Base-by-base conservation (phyloP, 2,329 filamentous ascomycete species). In the Ophiostoma sp. region DNA sequence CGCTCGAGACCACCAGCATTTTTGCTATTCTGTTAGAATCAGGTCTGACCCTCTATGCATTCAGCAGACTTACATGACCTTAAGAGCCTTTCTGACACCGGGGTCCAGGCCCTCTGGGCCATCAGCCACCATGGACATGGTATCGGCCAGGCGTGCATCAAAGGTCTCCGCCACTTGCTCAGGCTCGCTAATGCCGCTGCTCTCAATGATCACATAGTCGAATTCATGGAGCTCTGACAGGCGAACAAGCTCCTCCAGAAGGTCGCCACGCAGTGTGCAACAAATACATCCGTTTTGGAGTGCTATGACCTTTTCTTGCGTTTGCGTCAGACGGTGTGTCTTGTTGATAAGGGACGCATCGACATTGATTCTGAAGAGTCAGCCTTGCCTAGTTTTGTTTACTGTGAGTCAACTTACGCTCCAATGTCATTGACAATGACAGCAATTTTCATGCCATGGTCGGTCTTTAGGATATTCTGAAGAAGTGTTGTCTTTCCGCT, bases 221-320 rank as follows among this genome's bases (percentile, higher is more conserved):
- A 92, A 89, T 67, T 84, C 80, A 23, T 86, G 83, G 0, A 87
- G 82, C 75, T 88, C 85, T 0, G 89, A 84, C 1, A 92, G 81
- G 0, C 83, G 83, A 0, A 89, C 89, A 0, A 92, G 83, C 76
- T 92, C 90, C 5, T 57, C 52, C 15, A 57, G 52, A 17, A 57
- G 11, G 8, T 57, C 52, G 3, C 52, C 52, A 27, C 71, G 86
- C 0, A 92, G 81, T 0, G 89, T 92, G 74, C 90, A 93, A 80
- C 90, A 93, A 75, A 93, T 93, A 73, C 90, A 92, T 11, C 90
- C 89, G 72, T 91, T 91, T 75, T 91, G 88, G 69, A 91, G 82
- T 11, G 88, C 85, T 20, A 91, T 86, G 41, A 91, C 82, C 73
- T 90, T 89, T 73, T 90, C 87, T 54, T 88, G 80, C 0, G 85